These are phyloP conservation scores for Psilocybe tampanensis DNA, from an alignment of 768 basidiomycete genomes.

Conservation along the genomic window DNA sequence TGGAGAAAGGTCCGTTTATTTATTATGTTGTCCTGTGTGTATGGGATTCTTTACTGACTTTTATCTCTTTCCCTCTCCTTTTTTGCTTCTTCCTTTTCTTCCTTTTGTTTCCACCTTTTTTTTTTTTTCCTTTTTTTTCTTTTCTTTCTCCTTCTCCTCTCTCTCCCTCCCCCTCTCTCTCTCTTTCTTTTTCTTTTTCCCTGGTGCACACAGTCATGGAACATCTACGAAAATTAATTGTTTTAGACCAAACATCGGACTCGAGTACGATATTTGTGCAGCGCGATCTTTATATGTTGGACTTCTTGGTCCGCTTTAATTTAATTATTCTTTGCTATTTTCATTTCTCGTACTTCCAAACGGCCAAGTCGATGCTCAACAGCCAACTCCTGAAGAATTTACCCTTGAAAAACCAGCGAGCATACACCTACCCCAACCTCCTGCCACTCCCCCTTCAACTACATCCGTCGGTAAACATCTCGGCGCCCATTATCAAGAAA, in stretches of 20 bases:
- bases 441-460: too few species aligned
- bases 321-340: too few species aligned
- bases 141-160: slow-evolving; percentile 2
- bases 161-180: background rate
- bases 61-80: slow-evolving; percentile 1
- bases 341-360: too few species aligned
- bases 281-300: background rate
- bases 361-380: too few species aligned
- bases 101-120: too few species aligned
- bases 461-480: too few species aligned
- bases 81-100: too few species aligned
- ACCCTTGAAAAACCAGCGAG: too few species aligned
- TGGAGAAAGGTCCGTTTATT: slow-evolving; percentile 66
- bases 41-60: background rate
- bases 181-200: too few species aligned
- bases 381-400: too few species aligned
- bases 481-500: too few species aligned
- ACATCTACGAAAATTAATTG: slow-evolving; percentile 29
- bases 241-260: background rate
- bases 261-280: background rate
- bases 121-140: background rate
- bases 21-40: background rate
- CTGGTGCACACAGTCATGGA: slow-evolving; percentile 36
- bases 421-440: too few species aligned
- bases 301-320: background rate